Evolutionary conservation across 305 asterid species (phyloP).

Genomic region (Fraxinus velutina): DNA sequence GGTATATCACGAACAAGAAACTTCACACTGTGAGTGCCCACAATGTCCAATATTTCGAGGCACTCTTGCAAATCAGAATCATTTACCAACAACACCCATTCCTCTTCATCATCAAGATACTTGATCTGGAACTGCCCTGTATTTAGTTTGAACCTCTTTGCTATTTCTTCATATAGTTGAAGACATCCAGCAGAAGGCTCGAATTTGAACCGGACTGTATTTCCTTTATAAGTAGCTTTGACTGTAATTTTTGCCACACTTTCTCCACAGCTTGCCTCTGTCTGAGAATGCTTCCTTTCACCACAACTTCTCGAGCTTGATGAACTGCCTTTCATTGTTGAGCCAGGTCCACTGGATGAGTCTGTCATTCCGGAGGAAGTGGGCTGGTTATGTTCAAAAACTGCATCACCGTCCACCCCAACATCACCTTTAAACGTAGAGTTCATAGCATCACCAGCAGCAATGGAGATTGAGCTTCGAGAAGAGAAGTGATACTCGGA

Average conservation of each 20-base stretch:
- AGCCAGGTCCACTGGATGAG: constrained; percentile 41
- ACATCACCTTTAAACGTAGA: constrained; percentile 24
- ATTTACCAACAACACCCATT: constrained; percentile 64
- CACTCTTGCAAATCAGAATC: constrained; percentile 58
- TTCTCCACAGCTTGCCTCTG: constrained; percentile 24
- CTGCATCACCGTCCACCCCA: constrained; percentile 34
- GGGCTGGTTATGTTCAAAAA: constrained; percentile 45
- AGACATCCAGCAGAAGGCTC: constrained; percentile 33
- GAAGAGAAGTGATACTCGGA: constrained; percentile 32
- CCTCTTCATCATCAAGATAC: constrained; percentile 61
- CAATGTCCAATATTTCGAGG: constrained; percentile 35
- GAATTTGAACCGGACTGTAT: constrained; percentile 46
- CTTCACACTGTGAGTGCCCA: constrained; percentile 38
- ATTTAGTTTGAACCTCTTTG: constrained; percentile 43
- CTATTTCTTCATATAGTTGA: constrained; percentile 49
- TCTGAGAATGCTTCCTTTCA: constrained; percentile 19
- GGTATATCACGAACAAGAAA: constrained; percentile 44
- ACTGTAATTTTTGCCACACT: constrained; percentile 36
- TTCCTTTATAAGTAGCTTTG: constrained; percentile 52
- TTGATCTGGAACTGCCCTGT: constrained; percentile 51
- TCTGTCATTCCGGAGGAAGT: constrained; percentile 54
- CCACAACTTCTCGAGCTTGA: constrained; percentile 38
- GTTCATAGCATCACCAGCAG: constrained; percentile 29
- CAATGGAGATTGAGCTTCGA: constrained; percentile 33
- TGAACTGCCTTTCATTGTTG: constrained; percentile 39